Base-by-base conservation (phyloP, 805 yeast genomes). In the Kazachstania bromeliacearum region DNA sequence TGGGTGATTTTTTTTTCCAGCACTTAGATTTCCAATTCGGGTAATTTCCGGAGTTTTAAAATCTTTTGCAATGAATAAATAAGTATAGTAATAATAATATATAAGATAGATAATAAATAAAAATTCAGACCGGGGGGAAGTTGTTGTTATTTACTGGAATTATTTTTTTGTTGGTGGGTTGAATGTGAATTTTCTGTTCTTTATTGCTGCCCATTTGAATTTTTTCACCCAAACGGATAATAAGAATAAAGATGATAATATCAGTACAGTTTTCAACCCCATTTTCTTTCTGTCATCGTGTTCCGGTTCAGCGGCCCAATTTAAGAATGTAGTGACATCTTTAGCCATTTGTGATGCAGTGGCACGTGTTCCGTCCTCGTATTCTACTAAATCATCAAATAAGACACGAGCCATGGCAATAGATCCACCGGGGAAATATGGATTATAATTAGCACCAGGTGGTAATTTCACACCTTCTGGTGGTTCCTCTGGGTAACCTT, bases 371-470 rank as follows among this genome's bases (percentile, higher is more conserved):
- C 98, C 98, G 63, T 92, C 98, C 64, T 92, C 98, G 68, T 79
- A 92, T 72, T 92, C 98, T 47, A 92, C 98, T 59, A 92, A 73
- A 48, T 85, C 98, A 62, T 92, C 98, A 53, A 88, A 92, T 64
- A 92, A 73, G 41, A 89, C 97, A 71, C 98, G 84, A 61, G 85
- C 97, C 98, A 92, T 92, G 53, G 96, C 98, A 71, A 92, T 89
- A 29, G 96, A 75, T 49, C 98, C 97, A 69, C 97, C 97, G 63
- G 98, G 97, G 95, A 92, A 92, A 75, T 92, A 92, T 59, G 98
- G 98, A 76, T 92, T 92, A 71, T 92, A 92, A 79, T 92, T 92
- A 44, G 94, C 66, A 47, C 98, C 98, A 44, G 85, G 82, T 41
- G 97, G 94, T 54, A 92, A 72, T 35, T 64, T 73, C 42, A 85